phyloP scores from a whole-genome alignment of 345 rosid species.

The Arabidopsis arenosa region DNA sequence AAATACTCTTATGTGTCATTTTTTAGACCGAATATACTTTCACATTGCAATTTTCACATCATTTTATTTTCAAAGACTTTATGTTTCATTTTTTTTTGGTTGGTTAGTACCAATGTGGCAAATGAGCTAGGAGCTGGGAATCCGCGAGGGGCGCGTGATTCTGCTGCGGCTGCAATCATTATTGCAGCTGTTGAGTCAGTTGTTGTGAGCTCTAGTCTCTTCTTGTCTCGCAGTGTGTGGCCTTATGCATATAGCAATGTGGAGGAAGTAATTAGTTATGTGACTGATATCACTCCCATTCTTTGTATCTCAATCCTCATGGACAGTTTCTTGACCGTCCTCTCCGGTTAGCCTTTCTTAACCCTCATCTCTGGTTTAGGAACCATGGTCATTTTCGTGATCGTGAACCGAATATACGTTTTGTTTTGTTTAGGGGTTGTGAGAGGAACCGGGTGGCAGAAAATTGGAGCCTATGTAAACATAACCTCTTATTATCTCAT shows the following conservation, averaged over 20 bases:
- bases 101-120: constrained; percentile 45
- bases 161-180: constrained; percentile 41
- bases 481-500: constrained; percentile 59
- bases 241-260: constrained; percentile 48
- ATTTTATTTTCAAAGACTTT: neutral
- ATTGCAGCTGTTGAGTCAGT: constrained; percentile 47
- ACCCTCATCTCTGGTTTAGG: neutral
- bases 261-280: constrained; percentile 37
- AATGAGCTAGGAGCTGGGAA: constrained; percentile 50
- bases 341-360: constrained; percentile 39
- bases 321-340: constrained; percentile 43
- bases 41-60: neutral
- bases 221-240: constrained; percentile 43
- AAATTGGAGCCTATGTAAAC: constrained; percentile 66
- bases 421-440: constrained; percentile 53
- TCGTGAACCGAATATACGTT: neutral
- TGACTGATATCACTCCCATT: constrained; percentile 43
- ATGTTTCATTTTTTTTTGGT: neutral
- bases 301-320: constrained; percentile 46
- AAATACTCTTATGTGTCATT: neutral
- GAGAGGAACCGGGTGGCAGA: constrained; percentile 77
- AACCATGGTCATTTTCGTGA: neutral
- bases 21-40: too few species aligned
- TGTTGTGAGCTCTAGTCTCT: constrained; percentile 39
- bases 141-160: constrained; percentile 39